A percentile compares a stretch with the other conserved stretches of the same genome.
These are phyloP conservation scores for Stephanodiscus triporus DNA, from an alignment of 108 stramenopile genomes.

Conservation along the genomic window DNA sequence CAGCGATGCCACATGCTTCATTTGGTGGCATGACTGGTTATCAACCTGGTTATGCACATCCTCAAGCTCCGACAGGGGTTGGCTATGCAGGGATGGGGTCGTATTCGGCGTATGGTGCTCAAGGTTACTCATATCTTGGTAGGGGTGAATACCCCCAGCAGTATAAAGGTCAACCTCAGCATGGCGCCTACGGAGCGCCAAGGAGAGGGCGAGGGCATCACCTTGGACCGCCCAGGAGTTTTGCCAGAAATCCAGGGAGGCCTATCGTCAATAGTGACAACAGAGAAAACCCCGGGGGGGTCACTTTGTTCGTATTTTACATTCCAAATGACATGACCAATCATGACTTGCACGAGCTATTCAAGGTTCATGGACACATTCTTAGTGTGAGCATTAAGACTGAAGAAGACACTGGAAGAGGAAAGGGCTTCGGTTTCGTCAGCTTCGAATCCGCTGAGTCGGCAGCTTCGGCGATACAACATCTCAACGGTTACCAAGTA, in stretches of 20 bases:
- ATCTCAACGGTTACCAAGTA: slow-evolving; percentile 91
- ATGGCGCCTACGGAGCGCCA: slow-evolving; percentile 8
- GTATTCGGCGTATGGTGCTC: slow-evolving; percentile 26
- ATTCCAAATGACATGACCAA: slow-evolving; percentile 98
- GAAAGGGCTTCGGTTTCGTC: slow-evolving; percentile 98
- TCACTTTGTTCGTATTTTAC: slow-evolving; percentile 98
- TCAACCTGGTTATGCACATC: slow-evolving; percentile 16
- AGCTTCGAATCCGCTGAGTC: slow-evolving; percentile 89
- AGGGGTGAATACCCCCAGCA: slow-evolving; percentile 28
- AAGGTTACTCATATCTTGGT: slow-evolving; percentile 17
- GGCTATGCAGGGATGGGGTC: slow-evolving; percentile 15
- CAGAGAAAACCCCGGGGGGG: slow-evolving; percentile 81
- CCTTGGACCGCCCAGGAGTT: slow-evolving; percentile 10
- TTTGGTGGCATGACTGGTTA: slow-evolving; percentile 5
- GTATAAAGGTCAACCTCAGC: slow-evolving; percentile 14
- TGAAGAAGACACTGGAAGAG: slow-evolving; percentile 92
- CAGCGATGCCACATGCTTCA: slow-evolving; percentile 7
- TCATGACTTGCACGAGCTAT: slow-evolving; percentile 90
- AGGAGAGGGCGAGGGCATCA: slow-evolving; percentile 21
- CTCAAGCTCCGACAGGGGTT: slow-evolving; percentile 1
- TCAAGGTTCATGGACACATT: slow-evolving; percentile 88
- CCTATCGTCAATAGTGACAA: slow-evolving; percentile 36
- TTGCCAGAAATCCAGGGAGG: slow-evolving; percentile 40
- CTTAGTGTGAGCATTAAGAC: slow-evolving; percentile 97
- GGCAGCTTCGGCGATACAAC: slow-evolving; percentile 93